Conservation (phyloP, 768 basidiomycete species). For the Amanita jacksonii region DNA sequence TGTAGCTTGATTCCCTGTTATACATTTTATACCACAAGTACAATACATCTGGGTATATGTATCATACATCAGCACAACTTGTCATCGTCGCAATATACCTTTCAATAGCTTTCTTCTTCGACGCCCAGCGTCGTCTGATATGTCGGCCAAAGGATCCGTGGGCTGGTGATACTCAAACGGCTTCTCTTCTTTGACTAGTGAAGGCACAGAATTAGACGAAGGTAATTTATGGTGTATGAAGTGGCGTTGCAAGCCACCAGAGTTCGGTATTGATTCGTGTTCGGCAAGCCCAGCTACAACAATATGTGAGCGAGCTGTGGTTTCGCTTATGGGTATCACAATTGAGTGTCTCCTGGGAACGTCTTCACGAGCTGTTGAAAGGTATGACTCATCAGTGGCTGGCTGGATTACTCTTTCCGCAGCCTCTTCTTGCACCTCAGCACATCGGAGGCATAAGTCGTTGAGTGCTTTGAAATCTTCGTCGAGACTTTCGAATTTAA, state of each 20-base stretch:
- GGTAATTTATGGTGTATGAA: conserved; percentile 36
- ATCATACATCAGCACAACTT: background rate
- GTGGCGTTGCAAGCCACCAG: no score
- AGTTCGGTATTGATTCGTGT: no score
- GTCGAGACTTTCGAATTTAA: conserved; percentile 12
- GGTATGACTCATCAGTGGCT: background rate
- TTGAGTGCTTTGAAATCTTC: conserved; percentile 32
- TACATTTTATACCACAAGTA: conserved; percentile 7
- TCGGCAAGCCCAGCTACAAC: no score
- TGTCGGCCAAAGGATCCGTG: conserved; percentile 19
- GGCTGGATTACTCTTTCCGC: conserved; percentile 29
- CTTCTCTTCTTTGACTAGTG: conserved; percentile 14
- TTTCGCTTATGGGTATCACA: no score
- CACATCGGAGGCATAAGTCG: conserved; percentile 51
- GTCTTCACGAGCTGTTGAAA: no score
- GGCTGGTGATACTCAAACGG: conserved; percentile 12
- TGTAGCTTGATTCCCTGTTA: conserved; percentile 2
- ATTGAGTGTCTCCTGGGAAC: no score
- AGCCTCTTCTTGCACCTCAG: conserved; percentile 63
- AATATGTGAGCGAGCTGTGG: no score
- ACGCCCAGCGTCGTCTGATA: conserved; percentile 29
- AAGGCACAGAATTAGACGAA: conserved; percentile 48
- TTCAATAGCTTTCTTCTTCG: conserved; percentile 33
- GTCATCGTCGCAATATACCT: conserved; percentile 33
- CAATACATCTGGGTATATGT: background rate